Base-by-base conservation (phyloP, 441 rosid species). In the Bocquillonia castaneifolia region DNA sequence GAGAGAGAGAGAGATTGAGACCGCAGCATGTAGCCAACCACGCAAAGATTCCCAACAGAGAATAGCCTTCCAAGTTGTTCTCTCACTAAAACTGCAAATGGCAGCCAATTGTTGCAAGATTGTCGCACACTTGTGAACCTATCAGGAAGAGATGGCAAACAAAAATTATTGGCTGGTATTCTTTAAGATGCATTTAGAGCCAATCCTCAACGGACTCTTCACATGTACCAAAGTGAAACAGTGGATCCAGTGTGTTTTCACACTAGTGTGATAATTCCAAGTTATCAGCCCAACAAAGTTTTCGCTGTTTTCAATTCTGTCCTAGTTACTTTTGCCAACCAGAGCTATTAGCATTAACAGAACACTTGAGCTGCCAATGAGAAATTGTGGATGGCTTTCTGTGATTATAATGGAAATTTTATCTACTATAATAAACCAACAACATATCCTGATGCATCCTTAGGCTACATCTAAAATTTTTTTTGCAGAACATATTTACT, bases 31-130 rank as follows among this genome's bases (percentile, higher is more conserved):
- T 67, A 93, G 83, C 99, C 99, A 93, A 63, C 85, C 81, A 75
- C 83, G 93, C 82, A 93, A 85, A 69, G 95, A 85, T 66, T 91
- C 79, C 99, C 96, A 94, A 64, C 85, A 82, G 66, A 90, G 84
- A 73, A 89, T 72, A 57, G 85, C 75, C 79, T 88, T 91, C 92
- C 91, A 90, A 59, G 83, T 74, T 10, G 86, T 83, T 78, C 88
- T 83, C 76, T 91, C 97, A 28, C 97, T 85, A 76, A 86, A 81
- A 76, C 87, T 86, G 84, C 99, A 91, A 73, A 91, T 77, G 63
- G 96, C 96, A 63, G 99, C 96, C 84, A 94, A 70, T 34, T 88
- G 97, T 74, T 91, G 99, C 84, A 94, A 81, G 73, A 94, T 88
- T 13, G 93, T 88, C 10, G 96, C 92, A 63, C 97, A 88, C 74